Evolutionary conservation across 31 red algal species (phyloP).

Genomic region (Odonthalia washingtoniensis): DNA sequence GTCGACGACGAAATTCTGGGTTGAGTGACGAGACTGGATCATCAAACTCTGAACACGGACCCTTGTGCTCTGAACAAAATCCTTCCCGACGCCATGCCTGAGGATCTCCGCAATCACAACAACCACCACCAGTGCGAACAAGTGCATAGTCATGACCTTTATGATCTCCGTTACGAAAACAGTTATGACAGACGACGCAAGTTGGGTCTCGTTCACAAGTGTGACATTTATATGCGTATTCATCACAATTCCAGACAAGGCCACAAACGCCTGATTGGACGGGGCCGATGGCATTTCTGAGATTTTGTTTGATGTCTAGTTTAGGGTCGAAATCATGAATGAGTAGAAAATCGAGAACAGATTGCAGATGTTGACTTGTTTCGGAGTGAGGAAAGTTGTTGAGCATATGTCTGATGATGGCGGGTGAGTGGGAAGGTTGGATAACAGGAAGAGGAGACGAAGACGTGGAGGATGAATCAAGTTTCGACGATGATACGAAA

Average conservation of each 20-base stretch:
- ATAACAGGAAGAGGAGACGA: too few species aligned
- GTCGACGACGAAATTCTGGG: slow-evolving; percentile 39
- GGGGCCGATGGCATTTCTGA: too few species aligned
- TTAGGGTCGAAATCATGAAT: too few species aligned
- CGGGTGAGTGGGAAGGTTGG: too few species aligned
- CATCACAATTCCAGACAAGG: slow-evolving; percentile 76
- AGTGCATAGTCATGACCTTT: slow-evolving; percentile 89
- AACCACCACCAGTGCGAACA: slow-evolving; percentile 85
- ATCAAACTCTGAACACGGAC: slow-evolving; percentile 69
- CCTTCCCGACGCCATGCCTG: slow-evolving; percentile 81
- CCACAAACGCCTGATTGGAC: slow-evolving; percentile 90
- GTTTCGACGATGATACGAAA: too few species aligned
- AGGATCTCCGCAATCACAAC: slow-evolving; percentile 94
- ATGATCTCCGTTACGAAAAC: slow-evolving; percentile 87
- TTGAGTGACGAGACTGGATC: slow-evolving; percentile 51
- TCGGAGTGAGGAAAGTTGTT: too few species aligned
- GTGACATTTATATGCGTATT: slow-evolving; percentile 92
- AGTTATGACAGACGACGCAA: slow-evolving; percentile 88
- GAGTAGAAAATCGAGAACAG: too few species aligned
- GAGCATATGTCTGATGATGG: too few species aligned
- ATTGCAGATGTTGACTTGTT: too few species aligned
- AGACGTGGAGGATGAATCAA: too few species aligned
- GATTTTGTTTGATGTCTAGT: too few species aligned
- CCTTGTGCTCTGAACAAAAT: slow-evolving; percentile 77
- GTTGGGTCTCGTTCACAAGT: slow-evolving; percentile 94